Base-by-base conservation (phyloP, 2,329 filamentous ascomycete genomes). In the Dothideomycetidae sp. region DNA sequence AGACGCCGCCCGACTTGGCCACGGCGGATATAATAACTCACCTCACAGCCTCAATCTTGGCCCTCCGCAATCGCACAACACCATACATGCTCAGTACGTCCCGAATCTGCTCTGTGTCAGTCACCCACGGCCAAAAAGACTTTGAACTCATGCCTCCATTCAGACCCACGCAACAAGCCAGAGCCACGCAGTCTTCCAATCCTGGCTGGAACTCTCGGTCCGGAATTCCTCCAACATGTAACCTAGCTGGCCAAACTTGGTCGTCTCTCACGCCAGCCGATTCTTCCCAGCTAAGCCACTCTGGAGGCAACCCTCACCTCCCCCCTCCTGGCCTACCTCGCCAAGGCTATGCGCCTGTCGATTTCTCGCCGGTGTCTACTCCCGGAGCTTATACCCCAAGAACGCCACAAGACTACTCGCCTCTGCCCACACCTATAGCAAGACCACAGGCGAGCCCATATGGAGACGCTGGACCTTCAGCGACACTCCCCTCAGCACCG, bases 401-500 rank as follows among this genome's bases (percentile, higher is more conserved):
- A 10, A 38, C 36, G 13, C 36, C 36, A 18, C 30, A 32, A 13
- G 36, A 38, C 36, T 38, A 38, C 36, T 38, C 36, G 16, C 36
- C 36, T 3, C 29, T 38, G 9, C 36, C 36, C n/a, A 38, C 36
- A 15, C 36, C 36, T 7, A 38, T 38, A 12, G 36, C 36, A 5
- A 29, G 36, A 32, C 36, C 36, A 18, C 36, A 29, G n/a, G 28
- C 36, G 10, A 30, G 36, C 3, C 29, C 36, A 14, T 38, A 38
- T 11, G 36, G 36, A 17, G 36, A 38, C 14, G 19, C 29, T 15
- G 36, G 41, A 42, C 45, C 19, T 48, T 41, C 32, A 15, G 15
- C 34, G 12, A 30, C 38, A 9, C 36, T 43, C 15, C 30, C 40
- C 10, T 29, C 34, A 13, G 49, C 37, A 30, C 57, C 60, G 29